Evolutionary conservation across 148 eudicot species (phyloP), one percentile per base, ranked within the genome.

Genomic region (Camellia japonica): DNA sequence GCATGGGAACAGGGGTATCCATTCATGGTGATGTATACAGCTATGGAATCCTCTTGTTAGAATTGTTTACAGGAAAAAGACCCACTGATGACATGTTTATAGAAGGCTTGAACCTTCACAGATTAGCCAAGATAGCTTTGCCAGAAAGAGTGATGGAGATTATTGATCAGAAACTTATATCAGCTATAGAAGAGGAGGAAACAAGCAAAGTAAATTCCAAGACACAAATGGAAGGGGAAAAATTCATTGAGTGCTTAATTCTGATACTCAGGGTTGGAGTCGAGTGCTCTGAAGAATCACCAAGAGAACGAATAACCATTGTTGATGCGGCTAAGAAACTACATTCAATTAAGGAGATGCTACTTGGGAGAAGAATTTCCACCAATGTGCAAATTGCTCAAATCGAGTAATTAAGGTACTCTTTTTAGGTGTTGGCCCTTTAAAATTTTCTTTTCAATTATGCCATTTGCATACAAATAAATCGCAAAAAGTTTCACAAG

Each of bases 241-340:
- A 56, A 56, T 6, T 56, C 14, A 8, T 2, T 9, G 3, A 56
- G 60, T 56, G 60, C 16, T 0, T 56, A 13, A 56, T 2, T 56
- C 16, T 14, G 14, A 0, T 56, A 56, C 2, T 56, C 7, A 8
- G 16, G 11, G 10, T 56, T 56, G 60, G 60, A 2, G 60, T 56
- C 3, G 60, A 8, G 10, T 93, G 90, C 20, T 76, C 69, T 1
- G 6, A 47, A 6, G 51, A 47, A 47, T 47, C 51, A 47, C 51
- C 51, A 47, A 47, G 51, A 47, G 51, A 47, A 0, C 51, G 51
- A 6, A 47, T 47, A 47, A 47, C 51, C 6, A 47, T 47, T 47
- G 51, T 47, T 47, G 51, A 47, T 0, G 51, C 51, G 51, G 51
- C 51, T 47, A 47, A 6, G 51, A 6, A 47, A 47, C 51, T 47